Evolutionary conservation across 1,284 basidiomycete species (phyloP), one percentile per base, ranked within the genome.

Genomic region (Ceratobasidium sp.): DNA sequence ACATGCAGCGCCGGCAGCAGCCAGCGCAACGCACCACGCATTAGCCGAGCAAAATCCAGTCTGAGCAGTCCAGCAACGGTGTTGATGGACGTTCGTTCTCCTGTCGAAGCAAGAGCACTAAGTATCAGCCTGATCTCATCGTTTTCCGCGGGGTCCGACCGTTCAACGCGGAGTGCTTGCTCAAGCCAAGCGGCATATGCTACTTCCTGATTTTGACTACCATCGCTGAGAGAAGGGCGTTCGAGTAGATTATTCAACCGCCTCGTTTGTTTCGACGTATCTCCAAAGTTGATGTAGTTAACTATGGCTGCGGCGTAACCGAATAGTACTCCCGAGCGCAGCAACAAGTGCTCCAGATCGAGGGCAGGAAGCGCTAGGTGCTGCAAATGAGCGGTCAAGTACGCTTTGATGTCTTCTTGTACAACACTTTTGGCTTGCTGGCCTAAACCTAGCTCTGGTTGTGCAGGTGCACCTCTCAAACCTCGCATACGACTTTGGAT

Each of bases 181-280:
- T 49, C 44, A n/a, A 79, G 49, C 7, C 68, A 49, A 4, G 63
- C 28, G 4, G 18, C 42, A 60, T 78, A 78, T 7, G 78, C 20
- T 1, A 2, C 5, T 33, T 78, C 77, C 46, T 15, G 28, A 23
- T 53, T 23, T 44, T 23, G 12, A 3, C 15, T 40, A 13, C 20
- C 23, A 2, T 20, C 28, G 20, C 51, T 40, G 33, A 10, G 18
- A 20, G 53, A 44, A 3, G 28, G 10, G 15, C 6, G 18, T 33
- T 64, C 63, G 4, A 23, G 26, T 23, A 64, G 15, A 3, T 2
- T 10, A 3, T 53, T 53, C 51, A 53, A n/a, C 20, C 51, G 51
- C 5, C 23, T n/a, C 4, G 18, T n/a, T 1, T 7, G 5, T 53
- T 4, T n/a, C 5, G 51, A 53, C 1, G 23, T 2, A 2, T 53